Base-by-base conservation (phyloP, 371 early-diverging fungal genomes). In the Rhizoclosmatium hyalinum region DNA sequence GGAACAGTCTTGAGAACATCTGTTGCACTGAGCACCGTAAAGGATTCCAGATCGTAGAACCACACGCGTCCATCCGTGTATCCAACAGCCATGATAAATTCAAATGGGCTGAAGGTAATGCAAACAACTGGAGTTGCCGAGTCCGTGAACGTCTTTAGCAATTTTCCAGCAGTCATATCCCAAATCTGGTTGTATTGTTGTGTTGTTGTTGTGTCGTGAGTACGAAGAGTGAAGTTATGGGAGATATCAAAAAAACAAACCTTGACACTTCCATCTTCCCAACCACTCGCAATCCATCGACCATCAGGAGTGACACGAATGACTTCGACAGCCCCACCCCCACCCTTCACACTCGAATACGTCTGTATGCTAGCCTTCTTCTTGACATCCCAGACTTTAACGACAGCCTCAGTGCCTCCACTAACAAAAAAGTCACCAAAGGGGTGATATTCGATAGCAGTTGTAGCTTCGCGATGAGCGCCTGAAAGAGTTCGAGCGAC, bases 401-500 rank as follows among this genome's bases (percentile, higher is more conserved):
- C 87, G 1, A 85, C 75, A 47, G 77, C 82, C 68, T 91, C 91
- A 58, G 79, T 79, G 6, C 90, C 88, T 5, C 88, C 91, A 2
- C 90, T 88, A 0, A 90, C 91, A 73, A 91, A 90, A 72, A 89
- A 90, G 50, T 90, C 86, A 12, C 90, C 89, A 78, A 89, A 90
- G 0, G 88, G 89, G 69, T 88, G 87, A 74, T 89, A 88, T 65
- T 89, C 87, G 19, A 91, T 82, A 43, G 78, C 77, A 1, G 79
- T 81, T 1, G 85, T 82, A 42, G 79, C 75, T 57, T 81, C 60
- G 53, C 84, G 86, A 77, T 92, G 92, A 32, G 32, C 32, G 17
- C 88, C 90, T 2, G 75, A 43, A 8, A 89, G 74, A n/a, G 88
- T 85, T 2, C 90, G 81, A 19, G 89, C 86, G 19, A 87, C 88